Evolutionary conservation across 176 grass and related monocot genomes (phyloP).

Genomic region (Aegilops sharonensis): DNA sequence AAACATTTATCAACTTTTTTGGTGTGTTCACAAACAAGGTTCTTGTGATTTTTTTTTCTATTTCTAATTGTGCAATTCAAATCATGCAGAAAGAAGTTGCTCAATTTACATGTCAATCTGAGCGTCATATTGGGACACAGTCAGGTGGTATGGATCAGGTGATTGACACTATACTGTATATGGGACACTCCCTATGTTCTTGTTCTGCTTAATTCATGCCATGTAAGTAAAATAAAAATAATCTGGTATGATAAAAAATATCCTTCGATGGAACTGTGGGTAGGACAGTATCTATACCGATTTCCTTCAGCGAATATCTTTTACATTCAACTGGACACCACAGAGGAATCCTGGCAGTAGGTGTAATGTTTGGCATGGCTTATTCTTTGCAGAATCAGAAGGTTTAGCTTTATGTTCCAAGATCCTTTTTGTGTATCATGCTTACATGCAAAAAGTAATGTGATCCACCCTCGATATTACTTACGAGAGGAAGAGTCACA

Average conservation of each 20-base stretch:
- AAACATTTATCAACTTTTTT: background rate
- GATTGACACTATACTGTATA: background rate
- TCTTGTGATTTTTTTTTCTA: background rate
- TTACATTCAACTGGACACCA: background rate
- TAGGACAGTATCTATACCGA: background rate
- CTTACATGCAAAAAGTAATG: background rate
- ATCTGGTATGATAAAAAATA: background rate
- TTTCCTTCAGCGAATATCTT: background rate
- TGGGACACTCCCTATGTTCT: background rate
- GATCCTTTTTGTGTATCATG: background rate
- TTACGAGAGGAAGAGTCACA: background rate
- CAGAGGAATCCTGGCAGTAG: background rate
- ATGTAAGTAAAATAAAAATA: background rate
- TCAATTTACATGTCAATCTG: constrained; percentile 88
- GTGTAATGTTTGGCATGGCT: background rate
- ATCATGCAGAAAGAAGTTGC: constrained; percentile 96
- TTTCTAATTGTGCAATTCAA: constrained; percentile 19
- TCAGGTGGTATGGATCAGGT: constrained; percentile 99
- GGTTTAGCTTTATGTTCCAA: background rate
- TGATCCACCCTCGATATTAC: too few relatives aligned
- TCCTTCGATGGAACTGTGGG: background rate
- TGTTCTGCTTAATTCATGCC: background rate
- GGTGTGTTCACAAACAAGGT: background rate
- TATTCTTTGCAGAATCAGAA: background rate
- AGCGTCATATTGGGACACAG: constrained; percentile 87